A percentile compares a stretch with the other conserved stretches of the same genome.
Conservation (phyloP, 495 filamentous ascomycete species). For the Trichoderma asperelloides region DNA sequence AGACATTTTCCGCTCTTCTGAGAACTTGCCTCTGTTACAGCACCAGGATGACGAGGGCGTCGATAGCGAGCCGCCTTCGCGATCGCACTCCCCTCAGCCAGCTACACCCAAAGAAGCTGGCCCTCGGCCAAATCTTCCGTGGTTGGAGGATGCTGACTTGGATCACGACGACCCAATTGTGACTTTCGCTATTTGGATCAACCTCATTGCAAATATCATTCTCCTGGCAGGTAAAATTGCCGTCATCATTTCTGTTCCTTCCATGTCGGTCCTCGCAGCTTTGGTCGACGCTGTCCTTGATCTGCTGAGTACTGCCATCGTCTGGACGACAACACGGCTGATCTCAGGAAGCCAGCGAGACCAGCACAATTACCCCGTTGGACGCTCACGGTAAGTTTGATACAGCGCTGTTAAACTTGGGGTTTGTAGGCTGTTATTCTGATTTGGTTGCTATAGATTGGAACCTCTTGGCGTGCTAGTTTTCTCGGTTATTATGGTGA, state of each 20-base stretch:
- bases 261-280: conserved; percentile 79
- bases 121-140: conserved; percentile 40
- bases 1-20: conserved; percentile 69
- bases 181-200: conserved; percentile 73
- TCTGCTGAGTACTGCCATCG: conserved; percentile 76
- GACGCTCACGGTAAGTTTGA: conserved; percentile 39
- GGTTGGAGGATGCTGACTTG: conserved; percentile 47
- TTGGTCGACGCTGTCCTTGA: conserved; percentile 85
- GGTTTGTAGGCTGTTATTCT: not conserved
- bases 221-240: conserved; percentile 72
- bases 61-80: conserved; percentile 26
- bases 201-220: conserved; percentile 72
- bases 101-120: conserved; percentile 12
- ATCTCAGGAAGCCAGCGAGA: conserved; percentile 56
- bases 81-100: conserved; percentile 19
- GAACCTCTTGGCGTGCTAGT: conserved; percentile 74
- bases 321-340: conserved; percentile 72
- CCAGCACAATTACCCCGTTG: conserved; percentile 75
- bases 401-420: not conserved
- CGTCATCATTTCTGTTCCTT: conserved; percentile 69
- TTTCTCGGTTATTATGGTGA: conserved; percentile 79
- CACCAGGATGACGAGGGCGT: conserved; percentile 19
- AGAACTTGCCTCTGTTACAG: conserved; percentile 54
- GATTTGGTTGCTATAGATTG: conserved; percentile 32
- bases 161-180: conserved; percentile 61